These are phyloP conservation scores for Kodamaea derodonti DNA, from an alignment of 1,139 yeast genomes.

Conservation along the genomic window DNA sequence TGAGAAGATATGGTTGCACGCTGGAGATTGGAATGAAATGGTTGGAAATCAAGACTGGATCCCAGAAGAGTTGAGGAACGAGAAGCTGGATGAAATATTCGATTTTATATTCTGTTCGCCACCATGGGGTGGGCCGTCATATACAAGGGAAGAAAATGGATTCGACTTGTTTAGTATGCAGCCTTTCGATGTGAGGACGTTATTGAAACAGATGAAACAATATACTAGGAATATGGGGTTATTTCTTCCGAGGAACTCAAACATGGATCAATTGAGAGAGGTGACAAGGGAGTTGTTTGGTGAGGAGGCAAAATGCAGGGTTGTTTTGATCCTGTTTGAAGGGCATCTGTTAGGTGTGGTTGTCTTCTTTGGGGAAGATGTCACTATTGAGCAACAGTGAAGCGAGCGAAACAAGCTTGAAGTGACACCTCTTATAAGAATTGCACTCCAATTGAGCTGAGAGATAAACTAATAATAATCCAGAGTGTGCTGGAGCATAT, in stretches of 20 bases:
- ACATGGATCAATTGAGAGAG: slow-evolving; percentile 51
- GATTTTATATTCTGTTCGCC: slow-evolving; percentile 83
- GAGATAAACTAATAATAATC: no score
- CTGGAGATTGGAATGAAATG: slow-evolving; percentile 57
- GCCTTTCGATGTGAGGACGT: slow-evolving; percentile 49
- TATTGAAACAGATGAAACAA: slow-evolving; percentile 39
- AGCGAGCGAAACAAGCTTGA: no score
- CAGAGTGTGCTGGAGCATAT: no score
- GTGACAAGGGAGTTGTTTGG: slow-evolving; percentile 49
- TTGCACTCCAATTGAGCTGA: no score
- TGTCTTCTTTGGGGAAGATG: slow-evolving; percentile 56
- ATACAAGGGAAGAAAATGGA: slow-evolving; percentile 28
- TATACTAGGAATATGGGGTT: slow-evolving; percentile 56
- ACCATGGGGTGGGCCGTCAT: slow-evolving; percentile 95
- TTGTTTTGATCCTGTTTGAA: slow-evolving; percentile 40
- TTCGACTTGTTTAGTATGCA: slow-evolving; percentile 24
- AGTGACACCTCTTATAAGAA: no score
- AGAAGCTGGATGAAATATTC: slow-evolving; percentile 23
- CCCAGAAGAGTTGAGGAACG: slow-evolving; percentile 19
- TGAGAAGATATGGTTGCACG: slow-evolving; percentile 42
- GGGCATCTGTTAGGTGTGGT: slow-evolving; percentile 52
- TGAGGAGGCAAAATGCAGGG: slow-evolving; percentile 39
- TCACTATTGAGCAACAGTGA: no score
- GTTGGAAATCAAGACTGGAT: slow-evolving; percentile 26
- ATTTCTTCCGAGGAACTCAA: slow-evolving; percentile 73